Percentiles rank a stretch among this genome's conserved stretches.
Evolutionary conservation across 805 yeast species (phyloP).

Genomic region (Saccharomycopsis vini): DNA sequence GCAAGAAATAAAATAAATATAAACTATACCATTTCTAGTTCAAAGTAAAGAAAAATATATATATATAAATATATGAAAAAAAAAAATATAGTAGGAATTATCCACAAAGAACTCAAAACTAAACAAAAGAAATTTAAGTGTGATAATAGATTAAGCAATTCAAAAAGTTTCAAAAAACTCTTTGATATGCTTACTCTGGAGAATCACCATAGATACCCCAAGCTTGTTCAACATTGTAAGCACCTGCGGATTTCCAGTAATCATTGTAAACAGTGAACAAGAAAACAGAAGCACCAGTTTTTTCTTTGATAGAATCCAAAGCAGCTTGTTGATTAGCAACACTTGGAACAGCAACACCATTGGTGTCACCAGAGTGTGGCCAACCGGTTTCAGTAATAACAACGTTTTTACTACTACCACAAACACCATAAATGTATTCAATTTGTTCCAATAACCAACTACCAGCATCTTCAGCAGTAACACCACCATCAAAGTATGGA

Average conservation of each 20-base stretch:
- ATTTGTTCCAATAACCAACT: constrained; percentile 42
- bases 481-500: constrained; percentile 51
- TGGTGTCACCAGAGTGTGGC: constrained; percentile 52
- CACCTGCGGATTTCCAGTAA: constrained; percentile 52
- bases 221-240: constrained; percentile 49
- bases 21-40: no score
- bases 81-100: no score
- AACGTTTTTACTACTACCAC: constrained; percentile 38
- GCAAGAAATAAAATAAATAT: no score
- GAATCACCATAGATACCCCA: constrained; percentile 53
- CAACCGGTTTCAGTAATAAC: constrained; percentile 55
- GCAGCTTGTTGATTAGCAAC: constrained; percentile 43
- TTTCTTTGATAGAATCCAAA: constrained; percentile 37
- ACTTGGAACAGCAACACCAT: constrained; percentile 51
- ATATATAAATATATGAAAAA: no score
- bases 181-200: constrained; percentile 12
- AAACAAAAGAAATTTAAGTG: no score
- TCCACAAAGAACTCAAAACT: no score
- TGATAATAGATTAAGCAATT: no score
- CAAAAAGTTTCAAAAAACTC: no score
- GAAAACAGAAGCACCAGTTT: constrained; percentile 40
- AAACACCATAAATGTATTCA: constrained; percentile 31
- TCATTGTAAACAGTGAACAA: constrained; percentile 58
- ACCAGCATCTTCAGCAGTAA: constrained; percentile 43
- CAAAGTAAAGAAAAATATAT: no score